Evolutionary conservation across 352 stramenopile genomes (phyloP).

Genomic region (Salisapilia sapeloensis): DNA sequence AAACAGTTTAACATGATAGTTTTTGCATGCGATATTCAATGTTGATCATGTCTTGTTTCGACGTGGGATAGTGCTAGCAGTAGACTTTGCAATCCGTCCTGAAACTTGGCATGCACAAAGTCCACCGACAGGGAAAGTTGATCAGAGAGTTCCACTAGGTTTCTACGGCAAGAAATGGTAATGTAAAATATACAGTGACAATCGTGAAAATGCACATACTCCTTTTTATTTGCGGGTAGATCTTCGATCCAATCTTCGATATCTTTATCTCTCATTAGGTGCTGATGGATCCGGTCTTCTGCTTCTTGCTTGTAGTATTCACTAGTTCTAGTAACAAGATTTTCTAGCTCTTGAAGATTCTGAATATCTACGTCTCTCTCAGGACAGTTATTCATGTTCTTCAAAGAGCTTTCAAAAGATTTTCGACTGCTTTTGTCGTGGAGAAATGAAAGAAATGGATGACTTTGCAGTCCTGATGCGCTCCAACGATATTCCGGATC

Average conservation of each 20-base stretch:
- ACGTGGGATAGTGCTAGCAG: no score
- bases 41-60: no score
- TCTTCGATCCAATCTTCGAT: constrained; percentile 61
- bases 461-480: not conserved
- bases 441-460: not conserved
- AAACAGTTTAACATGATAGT: no score
- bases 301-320: constrained; percentile 69
- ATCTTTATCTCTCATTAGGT: constrained; percentile 49
- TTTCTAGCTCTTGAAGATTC: constrained; percentile 50
- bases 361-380: constrained; percentile 29
- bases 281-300: constrained; percentile 52
- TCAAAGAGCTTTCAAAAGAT: not conserved
- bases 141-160: constrained; percentile 62
- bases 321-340: constrained; percentile 59
- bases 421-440: not conserved
- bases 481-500: constrained; percentile 66
- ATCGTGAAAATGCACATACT: constrained; percentile 23
- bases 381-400: not conserved
- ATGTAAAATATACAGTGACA: not conserved
- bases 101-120: constrained; percentile 49
- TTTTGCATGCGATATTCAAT: no score
- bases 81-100: constrained; percentile 58
- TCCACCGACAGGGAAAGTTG: constrained; percentile 39
- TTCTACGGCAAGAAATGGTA: constrained; percentile 13
- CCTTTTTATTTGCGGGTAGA: constrained; percentile 66